Evolutionary conservation across 371 early-diverging fungal genomes (phyloP).

Genomic region (Rhizopus microsporus): DNA sequence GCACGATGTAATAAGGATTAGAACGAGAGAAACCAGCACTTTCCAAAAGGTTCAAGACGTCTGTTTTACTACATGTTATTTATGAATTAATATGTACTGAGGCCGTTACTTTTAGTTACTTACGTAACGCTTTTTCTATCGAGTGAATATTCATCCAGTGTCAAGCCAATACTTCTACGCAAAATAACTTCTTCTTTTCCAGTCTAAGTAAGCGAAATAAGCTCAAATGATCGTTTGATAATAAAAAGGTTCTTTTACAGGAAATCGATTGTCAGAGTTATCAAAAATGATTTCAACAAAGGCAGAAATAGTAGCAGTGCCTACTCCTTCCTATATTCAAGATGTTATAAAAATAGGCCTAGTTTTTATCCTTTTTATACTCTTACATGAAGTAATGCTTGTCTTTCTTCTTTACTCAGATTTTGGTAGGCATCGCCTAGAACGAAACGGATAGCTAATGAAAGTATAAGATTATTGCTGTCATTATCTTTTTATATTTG

Average conservation of each 20-base stretch:
- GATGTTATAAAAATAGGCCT: background rate
- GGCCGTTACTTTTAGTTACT: slow-evolving; percentile 16
- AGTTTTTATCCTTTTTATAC: background rate
- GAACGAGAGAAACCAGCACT: slow-evolving; percentile 97
- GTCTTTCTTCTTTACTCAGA: slow-evolving; percentile 92
- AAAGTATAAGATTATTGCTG: background rate
- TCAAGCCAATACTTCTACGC: slow-evolving; percentile 92
- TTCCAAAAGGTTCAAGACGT: slow-evolving; percentile 94
- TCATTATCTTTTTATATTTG: background rate
- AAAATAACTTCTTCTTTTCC: slow-evolving; percentile 89
- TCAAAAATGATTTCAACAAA: slow-evolving; percentile 98
- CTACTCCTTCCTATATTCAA: slow-evolving; percentile 81
- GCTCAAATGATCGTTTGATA: background rate
- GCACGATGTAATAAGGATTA: slow-evolving; percentile 99
- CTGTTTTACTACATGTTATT: slow-evolving; percentile 69
- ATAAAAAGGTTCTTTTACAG: slow-evolving; percentile 50
- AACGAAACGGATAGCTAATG: slow-evolving; percentile 94
- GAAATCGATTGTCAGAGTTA: slow-evolving; percentile 93
- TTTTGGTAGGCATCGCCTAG: slow-evolving; percentile 94
- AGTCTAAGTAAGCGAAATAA: slow-evolving; percentile 50
- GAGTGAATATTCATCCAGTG: slow-evolving; percentile 97
- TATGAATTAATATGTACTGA: background rate
- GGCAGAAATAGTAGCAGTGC: slow-evolving; percentile 92
- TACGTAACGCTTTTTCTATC: slow-evolving; percentile 88
- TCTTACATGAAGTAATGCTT: slow-evolving; percentile 87